phyloP scores from a whole-genome alignment of 768 basidiomycete genomes.

The Arthromyces matolae region DNA sequence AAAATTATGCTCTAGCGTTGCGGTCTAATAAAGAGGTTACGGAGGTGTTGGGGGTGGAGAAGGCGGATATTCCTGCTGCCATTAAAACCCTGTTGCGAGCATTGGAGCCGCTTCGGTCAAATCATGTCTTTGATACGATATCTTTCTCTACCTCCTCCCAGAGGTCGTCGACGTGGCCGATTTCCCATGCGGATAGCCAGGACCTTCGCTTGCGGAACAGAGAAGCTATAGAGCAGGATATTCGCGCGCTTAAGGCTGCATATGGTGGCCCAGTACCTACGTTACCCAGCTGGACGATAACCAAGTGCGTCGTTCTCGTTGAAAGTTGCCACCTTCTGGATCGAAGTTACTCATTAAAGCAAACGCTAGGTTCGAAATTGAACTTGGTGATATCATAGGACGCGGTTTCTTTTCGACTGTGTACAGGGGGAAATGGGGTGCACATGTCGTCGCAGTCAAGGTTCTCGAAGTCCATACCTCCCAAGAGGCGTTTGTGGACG shows the following conservation, averaged over 20 bases:
- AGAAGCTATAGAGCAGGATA: conserved; percentile 8
- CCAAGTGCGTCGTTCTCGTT: too few relatives aligned
- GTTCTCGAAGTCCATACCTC: conserved; percentile 59
- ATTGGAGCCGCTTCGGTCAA: conserved; percentile 28
- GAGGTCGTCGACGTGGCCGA: conserved; percentile 13
- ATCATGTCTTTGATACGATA: conserved; percentile 2
- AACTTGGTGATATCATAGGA: conserved; percentile 63
- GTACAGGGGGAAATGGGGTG: conserved; percentile 68
- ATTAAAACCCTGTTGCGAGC: conserved; percentile 52
- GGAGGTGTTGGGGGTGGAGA: conserved; percentile 35
- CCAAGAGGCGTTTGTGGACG: conserved; percentile 53
- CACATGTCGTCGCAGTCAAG: conserved; percentile 64
- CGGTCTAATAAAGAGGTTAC: conserved; percentile 41
- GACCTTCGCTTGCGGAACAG: conserved; percentile 2
- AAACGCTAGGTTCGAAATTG: conserved; percentile 66
- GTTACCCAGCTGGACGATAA: conserved; percentile 75
- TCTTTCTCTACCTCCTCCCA: conserved; percentile 1
- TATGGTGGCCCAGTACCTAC: conserved; percentile 17
- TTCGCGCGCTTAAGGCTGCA: conserved; percentile 1
- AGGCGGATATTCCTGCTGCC: conserved; percentile 51
- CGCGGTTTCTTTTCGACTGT: conserved; percentile 75
- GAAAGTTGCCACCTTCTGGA: too few relatives aligned
- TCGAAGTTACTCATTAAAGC: too few relatives aligned
- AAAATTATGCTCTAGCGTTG: conserved; percentile 34
- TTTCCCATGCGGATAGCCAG: background rate